Evolutionary conservation across 306 rosid species (phyloP), one percentile per base, ranked within the genome.

Genomic region (Parietaria judaica): DNA sequence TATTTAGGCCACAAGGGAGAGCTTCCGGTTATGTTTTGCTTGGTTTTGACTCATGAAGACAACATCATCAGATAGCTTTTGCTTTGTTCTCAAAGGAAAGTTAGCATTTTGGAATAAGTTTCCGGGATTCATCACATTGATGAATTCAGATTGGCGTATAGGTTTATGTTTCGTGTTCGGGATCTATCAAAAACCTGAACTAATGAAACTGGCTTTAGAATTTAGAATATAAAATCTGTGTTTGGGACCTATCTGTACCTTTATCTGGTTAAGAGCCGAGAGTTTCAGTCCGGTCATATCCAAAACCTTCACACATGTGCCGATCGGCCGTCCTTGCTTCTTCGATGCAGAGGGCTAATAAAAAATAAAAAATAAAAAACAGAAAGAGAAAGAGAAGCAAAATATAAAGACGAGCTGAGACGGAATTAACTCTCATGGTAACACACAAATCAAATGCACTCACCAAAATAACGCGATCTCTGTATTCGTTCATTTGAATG

Each of bases 221-320:
- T 41, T 5, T 41, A 41, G 45, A 8, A 41, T 41, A 5, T 41
- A 8, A 41, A 23, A 23, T 23, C 31, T 23, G 31, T 23, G 31
- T 23, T 23, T 23, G 31, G 31, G 31, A 23, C 31, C 31, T 23
- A 23, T 1, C 31, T 23, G 31, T 41, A 94, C 97, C 96, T 81
- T 92, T 69, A 92, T 75, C 56, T 92, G 90, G 78, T 67, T 92
- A 64, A 92, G 79, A 10, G 96, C 94, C 7, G 99, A 88, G 48
- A 92, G 86, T 79, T 62, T 88, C 70, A 92, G 78, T 35, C 96
- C 95, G 43, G 99, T 82, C 99, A 92, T 88, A 80, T 92, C 99
- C 77, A 92, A 73, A 60, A 92, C 77, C 76, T 92, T 92, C 72
- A 92, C 65, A 72, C 96, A 86, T 15, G 96, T 84, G 60, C 96